phyloP scores from a whole-genome alignment of 1,284 basidiomycete genomes.

The Ganoderma lingzhi region DNA sequence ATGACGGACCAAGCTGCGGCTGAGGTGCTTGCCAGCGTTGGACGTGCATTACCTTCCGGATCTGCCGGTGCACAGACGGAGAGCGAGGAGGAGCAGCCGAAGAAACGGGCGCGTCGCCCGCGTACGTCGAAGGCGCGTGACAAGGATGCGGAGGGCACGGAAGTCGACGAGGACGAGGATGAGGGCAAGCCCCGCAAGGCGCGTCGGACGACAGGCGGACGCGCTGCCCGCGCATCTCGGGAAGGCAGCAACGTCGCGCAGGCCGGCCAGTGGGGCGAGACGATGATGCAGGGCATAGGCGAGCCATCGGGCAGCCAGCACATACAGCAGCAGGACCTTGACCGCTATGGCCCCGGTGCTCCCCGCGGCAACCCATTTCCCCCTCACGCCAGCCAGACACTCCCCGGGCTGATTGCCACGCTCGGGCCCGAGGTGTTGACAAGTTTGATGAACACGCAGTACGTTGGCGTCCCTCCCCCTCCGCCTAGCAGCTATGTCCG shows the following conservation, averaged over 20 bases:
- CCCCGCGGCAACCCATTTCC: constrained; percentile 42
- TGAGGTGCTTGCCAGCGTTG: constrained; percentile 82
- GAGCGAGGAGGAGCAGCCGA: constrained; percentile 65
- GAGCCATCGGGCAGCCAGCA: constrained; percentile 27
- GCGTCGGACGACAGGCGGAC: constrained; percentile 18
- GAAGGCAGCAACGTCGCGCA: constrained; percentile 31
- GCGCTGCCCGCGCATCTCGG: constrained; percentile 25
- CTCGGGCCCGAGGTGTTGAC: constrained; percentile 44
- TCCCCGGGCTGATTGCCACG: constrained; percentile 64
- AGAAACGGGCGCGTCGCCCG: constrained; percentile 59
- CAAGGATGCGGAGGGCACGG: constrained; percentile 48
- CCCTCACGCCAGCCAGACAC: constrained; percentile 60
- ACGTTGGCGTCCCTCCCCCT: constrained; percentile 44
- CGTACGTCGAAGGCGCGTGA: constrained; percentile 48
- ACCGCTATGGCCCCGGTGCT: constrained; percentile 38
- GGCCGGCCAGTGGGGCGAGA: constrained; percentile 36
- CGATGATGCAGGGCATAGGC: constrained; percentile 36
- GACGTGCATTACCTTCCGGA: constrained; percentile 55
- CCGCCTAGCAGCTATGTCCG: constrained; percentile 57
- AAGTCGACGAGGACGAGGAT: constrained; percentile 54
- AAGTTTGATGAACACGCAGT: constrained; percentile 43
- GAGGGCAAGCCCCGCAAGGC: constrained; percentile 35
- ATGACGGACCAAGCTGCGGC: constrained; percentile 86
- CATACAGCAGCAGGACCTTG: constrained; percentile 22
- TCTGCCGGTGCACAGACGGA: constrained; percentile 56